Percentiles rank a stretch among this genome's conserved stretches.
These are phyloP conservation scores for Hanseniaspora singularis DNA, from an alignment of 805 yeast genomes.

Conservation along the genomic window DNA sequence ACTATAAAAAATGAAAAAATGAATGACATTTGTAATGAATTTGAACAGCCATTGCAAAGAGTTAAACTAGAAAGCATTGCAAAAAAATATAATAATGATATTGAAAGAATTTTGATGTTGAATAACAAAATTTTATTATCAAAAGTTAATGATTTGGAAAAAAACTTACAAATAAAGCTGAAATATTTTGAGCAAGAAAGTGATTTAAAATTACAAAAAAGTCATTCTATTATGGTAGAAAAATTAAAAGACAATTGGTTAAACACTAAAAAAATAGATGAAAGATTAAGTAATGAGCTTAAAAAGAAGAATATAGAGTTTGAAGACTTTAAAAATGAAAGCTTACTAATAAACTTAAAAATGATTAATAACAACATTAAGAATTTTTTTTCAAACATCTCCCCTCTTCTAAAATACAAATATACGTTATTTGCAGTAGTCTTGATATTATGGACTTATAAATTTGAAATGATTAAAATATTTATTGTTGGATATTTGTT, in stretches of 20 bases:
- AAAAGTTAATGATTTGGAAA: neutral
- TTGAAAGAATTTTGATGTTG: neutral
- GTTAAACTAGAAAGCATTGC: neutral
- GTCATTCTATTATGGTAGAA: too few relatives aligned
- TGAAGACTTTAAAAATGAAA: neutral
- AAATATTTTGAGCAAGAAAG: neutral
- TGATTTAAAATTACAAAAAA: neutral
- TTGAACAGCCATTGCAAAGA: constrained; percentile 7
- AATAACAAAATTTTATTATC: neutral
- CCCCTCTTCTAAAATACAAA: neutral
- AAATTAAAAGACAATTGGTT: neutral
- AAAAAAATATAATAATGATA: neutral
- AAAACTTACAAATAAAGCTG: neutral
- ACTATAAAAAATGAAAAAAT: constrained; percentile 4
- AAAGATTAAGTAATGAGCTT: neutral
- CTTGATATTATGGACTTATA: neutral
- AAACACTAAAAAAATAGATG: neutral
- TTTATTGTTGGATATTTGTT: neutral
- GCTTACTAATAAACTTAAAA: neutral
- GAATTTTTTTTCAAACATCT: neutral
- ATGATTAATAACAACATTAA: neutral
- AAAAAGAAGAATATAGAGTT: neutral
- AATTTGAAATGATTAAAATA: neutral
- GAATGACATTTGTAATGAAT: neutral
- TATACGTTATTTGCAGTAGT: neutral